Evolutionary conservation across 148 eudicot species (phyloP).

Genomic region (Fagopyrum esculentum): DNA sequence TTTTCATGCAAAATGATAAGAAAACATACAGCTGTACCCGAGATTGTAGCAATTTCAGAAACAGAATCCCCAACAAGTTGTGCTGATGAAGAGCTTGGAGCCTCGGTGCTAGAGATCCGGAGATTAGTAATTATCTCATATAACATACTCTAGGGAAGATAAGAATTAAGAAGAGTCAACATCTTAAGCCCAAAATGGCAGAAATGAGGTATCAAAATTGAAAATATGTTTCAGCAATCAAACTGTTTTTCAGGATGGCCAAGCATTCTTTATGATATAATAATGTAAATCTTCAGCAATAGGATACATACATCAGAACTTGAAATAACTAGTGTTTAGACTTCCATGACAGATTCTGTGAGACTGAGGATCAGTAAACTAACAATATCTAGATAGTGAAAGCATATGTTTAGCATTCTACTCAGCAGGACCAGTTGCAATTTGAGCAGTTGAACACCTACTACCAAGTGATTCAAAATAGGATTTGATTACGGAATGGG

Average conservation of each 20-base stretch:
- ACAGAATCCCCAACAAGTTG: constrained; percentile 44
- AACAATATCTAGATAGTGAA: neutral
- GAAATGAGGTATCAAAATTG: neutral
- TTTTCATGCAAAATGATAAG: constrained; percentile 12
- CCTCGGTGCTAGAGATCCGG: constrained; percentile 37
- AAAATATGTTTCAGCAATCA: neutral
- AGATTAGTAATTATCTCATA: constrained; percentile 70
- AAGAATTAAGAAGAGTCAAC: constrained; percentile 4
- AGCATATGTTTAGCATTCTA: neutral
- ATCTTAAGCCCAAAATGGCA: neutral
- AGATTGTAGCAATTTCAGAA: constrained; percentile 29
- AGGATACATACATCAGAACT: neutral
- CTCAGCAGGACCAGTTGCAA: neutral
- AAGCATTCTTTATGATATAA: neutral
- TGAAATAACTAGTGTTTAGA: neutral
- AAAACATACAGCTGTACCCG: constrained; percentile 27
- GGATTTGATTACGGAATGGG: neutral
- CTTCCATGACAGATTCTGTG: neutral
- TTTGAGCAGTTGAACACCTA: neutral
- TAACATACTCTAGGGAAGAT: constrained; percentile 32
- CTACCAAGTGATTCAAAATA: neutral
- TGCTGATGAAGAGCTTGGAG: constrained; percentile 61
- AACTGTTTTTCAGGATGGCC: neutral
- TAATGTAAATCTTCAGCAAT: neutral
- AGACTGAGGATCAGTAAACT: neutral